phyloP scores from a whole-genome alignment of 2,329 filamentous ascomycete species.

The Ophiostoma sp. region DNA sequence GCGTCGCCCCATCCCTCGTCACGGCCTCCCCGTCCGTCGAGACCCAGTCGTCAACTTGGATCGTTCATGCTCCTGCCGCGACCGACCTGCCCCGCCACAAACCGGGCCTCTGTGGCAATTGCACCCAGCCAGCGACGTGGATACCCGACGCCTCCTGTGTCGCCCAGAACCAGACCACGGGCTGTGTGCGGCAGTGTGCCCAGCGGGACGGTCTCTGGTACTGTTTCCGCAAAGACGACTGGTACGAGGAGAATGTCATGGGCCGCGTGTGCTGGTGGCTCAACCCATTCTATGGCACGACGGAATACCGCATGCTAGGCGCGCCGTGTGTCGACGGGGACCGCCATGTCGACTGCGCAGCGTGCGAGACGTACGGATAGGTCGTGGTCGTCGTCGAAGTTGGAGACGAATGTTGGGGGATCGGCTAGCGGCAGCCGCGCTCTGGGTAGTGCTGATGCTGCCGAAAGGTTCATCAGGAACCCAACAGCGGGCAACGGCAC shows the following conservation, averaged over 20 bases:
- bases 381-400: not conserved
- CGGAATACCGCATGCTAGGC: slow-evolving; percentile 19
- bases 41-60: not conserved
- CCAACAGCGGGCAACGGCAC: not conserved
- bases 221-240: slow-evolving; percentile 16
- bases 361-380: slow-evolving; percentile 15
- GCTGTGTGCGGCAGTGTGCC: slow-evolving; percentile 21
- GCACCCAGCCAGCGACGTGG: slow-evolving; percentile 14
- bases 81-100: slow-evolving; percentile 16
- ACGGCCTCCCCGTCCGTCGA: not conserved
- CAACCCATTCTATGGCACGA: slow-evolving; percentile 3
- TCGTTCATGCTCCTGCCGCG: not conserved
- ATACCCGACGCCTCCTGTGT: not conserved
- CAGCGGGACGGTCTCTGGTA: slow-evolving; percentile 15
- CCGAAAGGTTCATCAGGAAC: not conserved
- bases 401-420: too few relatives aligned
- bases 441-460: not conserved
- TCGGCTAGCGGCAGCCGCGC: not conserved
- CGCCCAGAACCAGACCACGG: slow-evolving; percentile 11
- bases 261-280: slow-evolving; percentile 19
- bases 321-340: slow-evolving; percentile 11
- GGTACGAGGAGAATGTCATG: slow-evolving; percentile 21
- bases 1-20: not conserved
- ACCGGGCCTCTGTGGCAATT: slow-evolving; percentile 8
- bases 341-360: slow-evolving; percentile 10